Evolutionary conservation across 306 rosid species (phyloP), one percentile per base, ranked within the genome.

Genomic region (Chamaecrista fasciculata): DNA sequence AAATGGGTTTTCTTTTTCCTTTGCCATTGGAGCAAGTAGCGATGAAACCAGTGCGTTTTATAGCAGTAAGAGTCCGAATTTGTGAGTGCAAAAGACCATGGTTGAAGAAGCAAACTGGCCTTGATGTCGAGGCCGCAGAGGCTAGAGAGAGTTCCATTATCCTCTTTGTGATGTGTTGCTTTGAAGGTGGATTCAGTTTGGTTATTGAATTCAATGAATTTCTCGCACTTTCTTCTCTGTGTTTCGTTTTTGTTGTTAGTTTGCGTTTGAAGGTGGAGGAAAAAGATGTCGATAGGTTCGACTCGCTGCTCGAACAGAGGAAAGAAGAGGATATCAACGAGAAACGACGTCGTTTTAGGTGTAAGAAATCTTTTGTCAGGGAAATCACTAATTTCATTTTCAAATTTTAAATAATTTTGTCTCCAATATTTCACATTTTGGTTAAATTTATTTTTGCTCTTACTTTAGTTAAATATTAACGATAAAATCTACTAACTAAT

Each of bases 61-160:
- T 21, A 31, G 71, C 1, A 16, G 80, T 65, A 33, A 73, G 62
- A 46, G 49, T 40, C 1, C 79, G 87, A 67, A 81, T 36, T 64
- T 66, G 91, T 46, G 88, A 44, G 72, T 71, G 73, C 34, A 76
- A 60, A 26, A 76, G 69, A 44, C 72, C 74, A 79, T 81, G 73
- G 76, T 63, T 81, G 72, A 75, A 76, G 62, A 75, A 76, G 62
- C 77, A 64, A 11, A 65, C 11, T 12, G 86, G 79, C 71, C 72
- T 75, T 20, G 82, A 76, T 24, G 87, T 67, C 29, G 96, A 80
- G 66, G 84, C 72, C 18, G 74, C 81, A 70, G 39, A 62, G 0
- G 84, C 61, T 66, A 84, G 71, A 79, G 82, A 81, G 78, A 79
- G 40, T 82, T 80, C 83, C 89, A 79, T 88, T 18, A 16, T 76